phyloP scores from a whole-genome alignment of 306 rosid species.

The Medicago arabica region DNA sequence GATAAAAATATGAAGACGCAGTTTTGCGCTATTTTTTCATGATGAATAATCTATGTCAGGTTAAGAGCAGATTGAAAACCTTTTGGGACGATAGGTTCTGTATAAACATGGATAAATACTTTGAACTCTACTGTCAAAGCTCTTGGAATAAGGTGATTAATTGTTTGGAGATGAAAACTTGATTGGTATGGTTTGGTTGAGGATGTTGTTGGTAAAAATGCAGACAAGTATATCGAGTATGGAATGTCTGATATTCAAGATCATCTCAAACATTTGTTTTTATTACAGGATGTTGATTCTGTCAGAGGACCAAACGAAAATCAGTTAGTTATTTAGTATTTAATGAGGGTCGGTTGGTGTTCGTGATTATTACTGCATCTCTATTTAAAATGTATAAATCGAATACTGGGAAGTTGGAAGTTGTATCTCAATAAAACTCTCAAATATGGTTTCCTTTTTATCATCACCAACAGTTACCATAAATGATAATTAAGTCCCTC shows the following conservation, averaged over 20 bases:
- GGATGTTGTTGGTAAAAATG: slow-evolving; percentile 56
- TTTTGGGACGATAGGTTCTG: not conserved
- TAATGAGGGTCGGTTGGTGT: not conserved
- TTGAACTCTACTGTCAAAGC: not conserved
- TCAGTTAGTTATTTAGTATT: not conserved
- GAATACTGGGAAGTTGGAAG: not conserved
- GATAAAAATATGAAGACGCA: slow-evolving; percentile 39
- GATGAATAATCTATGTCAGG: not conserved
- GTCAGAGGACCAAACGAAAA: not conserved
- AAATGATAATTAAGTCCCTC: too few species aligned
- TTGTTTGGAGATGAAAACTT: slow-evolving; percentile 47
- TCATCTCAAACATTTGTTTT: not conserved
- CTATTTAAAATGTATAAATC: not conserved
- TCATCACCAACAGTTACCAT: too few species aligned
- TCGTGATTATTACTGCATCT: not conserved
- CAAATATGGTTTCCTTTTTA: not conserved
- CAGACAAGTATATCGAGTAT: slow-evolving; percentile 61
- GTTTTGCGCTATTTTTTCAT: slow-evolving; percentile 46
- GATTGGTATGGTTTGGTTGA: slow-evolving; percentile 58
- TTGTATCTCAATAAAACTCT: not conserved
- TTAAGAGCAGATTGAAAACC: not conserved
- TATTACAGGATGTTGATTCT: not conserved
- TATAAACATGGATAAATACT: not conserved
- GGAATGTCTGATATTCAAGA: slow-evolving; percentile 1
- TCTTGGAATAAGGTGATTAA: not conserved